Conservation (phyloP, 2,329 filamentous ascomycete species). For the Fusarium caatingaense region DNA sequence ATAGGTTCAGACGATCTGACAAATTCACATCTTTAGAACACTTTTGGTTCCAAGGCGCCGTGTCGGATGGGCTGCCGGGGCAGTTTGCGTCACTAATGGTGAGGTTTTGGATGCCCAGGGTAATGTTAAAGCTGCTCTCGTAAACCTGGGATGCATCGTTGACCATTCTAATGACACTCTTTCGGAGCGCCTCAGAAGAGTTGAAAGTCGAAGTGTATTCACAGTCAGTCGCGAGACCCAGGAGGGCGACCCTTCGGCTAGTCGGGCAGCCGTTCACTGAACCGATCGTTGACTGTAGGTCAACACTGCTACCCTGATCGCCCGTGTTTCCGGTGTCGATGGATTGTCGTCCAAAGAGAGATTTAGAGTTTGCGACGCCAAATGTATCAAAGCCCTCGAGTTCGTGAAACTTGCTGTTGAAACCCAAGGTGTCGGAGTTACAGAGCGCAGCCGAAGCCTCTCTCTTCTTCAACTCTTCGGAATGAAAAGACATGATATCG, state of each 20-base stretch:
- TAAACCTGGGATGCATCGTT: constrained; percentile 90
- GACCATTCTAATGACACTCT: constrained; percentile 84
- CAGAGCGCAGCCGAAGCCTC: constrained; percentile 67
- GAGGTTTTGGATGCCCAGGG: constrained; percentile 87
- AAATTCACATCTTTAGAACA: constrained; percentile 76
- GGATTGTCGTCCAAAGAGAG: constrained; percentile 78
- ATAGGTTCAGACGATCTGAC: constrained; percentile 82
- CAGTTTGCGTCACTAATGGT: constrained; percentile 82
- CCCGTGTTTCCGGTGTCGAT: constrained; percentile 72
- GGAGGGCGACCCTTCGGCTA: constrained; percentile 89
- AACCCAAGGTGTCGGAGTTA: constrained; percentile 77
- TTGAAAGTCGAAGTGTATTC: constrained; percentile 82
- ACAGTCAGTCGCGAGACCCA: constrained; percentile 94
- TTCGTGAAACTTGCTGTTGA: constrained; percentile 77
- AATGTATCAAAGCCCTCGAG: constrained; percentile 63
- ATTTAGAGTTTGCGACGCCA: constrained; percentile 69
- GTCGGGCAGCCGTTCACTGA: constrained; percentile 85
- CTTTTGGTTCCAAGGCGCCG: constrained; percentile 84
- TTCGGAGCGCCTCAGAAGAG: constrained; percentile 67
- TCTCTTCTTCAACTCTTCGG: constrained; percentile 75
- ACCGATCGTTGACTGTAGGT: constrained; percentile 82
- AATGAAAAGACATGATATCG: constrained; percentile 69
- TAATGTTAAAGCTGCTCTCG: constrained; percentile 93
- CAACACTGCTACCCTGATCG: constrained; percentile 78
- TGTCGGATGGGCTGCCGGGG: constrained; percentile 72